Base-by-base conservation (phyloP, 495 filamentous ascomycete genomes). In the Daldinia grandis region DNA sequence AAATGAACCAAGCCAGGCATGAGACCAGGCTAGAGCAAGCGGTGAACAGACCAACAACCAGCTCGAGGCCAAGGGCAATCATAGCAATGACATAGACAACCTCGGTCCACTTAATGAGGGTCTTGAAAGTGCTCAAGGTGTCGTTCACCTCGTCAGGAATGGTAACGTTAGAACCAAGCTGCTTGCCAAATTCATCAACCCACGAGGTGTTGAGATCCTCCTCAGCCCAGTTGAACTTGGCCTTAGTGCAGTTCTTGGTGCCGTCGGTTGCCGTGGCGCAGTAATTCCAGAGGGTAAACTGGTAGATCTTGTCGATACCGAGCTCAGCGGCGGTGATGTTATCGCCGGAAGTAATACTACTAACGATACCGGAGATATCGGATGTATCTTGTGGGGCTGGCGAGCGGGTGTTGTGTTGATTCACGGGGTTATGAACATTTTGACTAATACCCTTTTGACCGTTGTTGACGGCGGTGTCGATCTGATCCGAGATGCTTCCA, bases 261-360 rank as follows among this genome's bases (percentile, higher is more conserved):
- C 82, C 83, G 37, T 81, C 81, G 42, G 82, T 71, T 8, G 76
- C 71, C 5, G 79, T 81, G 49, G 85, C 82, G 84, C 95, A 98
- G 87, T 94, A 98, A 76, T 91, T 91, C 91, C 91, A 97, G 28
- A 99, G 84, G 67, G 87, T 87, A 76, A 97, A 85, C 57, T 88
- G 85, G 86, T 98, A 98, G 74, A 89, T 87, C 78, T 96, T 89
- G 58, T 83, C 85, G 47, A 98, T 82, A 25, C 85, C 83, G 27
- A 89, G 82, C 9, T 89, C 82, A 1, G 76, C 62, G 25, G 87
- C 84, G 10, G 82, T 83, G 66, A 88, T 78, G 74, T 83, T 85
- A 50, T 35, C 51, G 8, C 38, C 62, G 5, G 60, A 55, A 14
- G 51, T 54, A 6, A 72, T 14, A 14, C 61, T 42, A 76, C 58